These are phyloP conservation scores for Scorias spongiosa DNA, from an alignment of 2,329 filamentous ascomycete genomes.

Conservation along the genomic window DNA sequence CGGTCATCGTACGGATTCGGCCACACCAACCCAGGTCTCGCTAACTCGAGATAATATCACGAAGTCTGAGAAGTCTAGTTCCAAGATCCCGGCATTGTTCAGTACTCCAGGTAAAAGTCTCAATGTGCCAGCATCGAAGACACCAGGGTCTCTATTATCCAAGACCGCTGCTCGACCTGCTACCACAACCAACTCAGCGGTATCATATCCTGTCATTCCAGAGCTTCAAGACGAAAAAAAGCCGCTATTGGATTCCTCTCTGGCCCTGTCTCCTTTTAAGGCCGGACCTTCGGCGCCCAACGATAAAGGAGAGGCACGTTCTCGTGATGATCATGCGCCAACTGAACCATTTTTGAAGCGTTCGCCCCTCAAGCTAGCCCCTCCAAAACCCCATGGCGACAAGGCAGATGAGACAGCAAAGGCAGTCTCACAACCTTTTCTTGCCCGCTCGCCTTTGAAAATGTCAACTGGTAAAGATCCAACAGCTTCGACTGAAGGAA, in stretches of 20 bases:
- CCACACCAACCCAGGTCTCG: conserved; percentile 68
- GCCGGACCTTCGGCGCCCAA: conserved; percentile 3
- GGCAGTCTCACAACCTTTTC: conserved; percentile 12
- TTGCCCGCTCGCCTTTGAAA: conserved; percentile 19
- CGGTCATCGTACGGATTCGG: conserved; percentile 37
- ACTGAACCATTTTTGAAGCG: conserved; percentile 13
- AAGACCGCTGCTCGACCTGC: not conserved
- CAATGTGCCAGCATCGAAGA: conserved; percentile 12
- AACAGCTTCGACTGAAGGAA: conserved; percentile 3
- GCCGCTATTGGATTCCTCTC: conserved; percentile 9
- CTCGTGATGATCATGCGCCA: too few relatives aligned
- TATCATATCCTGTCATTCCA: too few relatives aligned
- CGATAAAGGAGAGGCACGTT: not conserved
- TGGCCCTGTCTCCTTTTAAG: conserved; percentile 15
- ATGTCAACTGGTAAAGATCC: not conserved
- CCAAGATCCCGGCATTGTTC: conserved; percentile 15
- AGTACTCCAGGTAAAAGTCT: conserved; percentile 5
- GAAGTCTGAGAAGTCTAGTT: conserved; percentile 26
- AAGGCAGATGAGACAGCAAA: conserved; percentile 6
- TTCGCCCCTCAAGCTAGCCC: conserved; percentile 14
- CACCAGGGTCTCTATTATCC: conserved; percentile 1
- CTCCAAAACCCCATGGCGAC: conserved; percentile 5
- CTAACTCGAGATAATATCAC: conserved; percentile 45
- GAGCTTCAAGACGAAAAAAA: conserved; percentile 1
- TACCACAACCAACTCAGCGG: too few relatives aligned